A percentile compares a stretch with the other conserved stretches of the same genome.
These are phyloP conservation scores for Neostapfia colusana DNA, from an alignment of 176 grass and related monocot genomes.

Conservation along the genomic window DNA sequence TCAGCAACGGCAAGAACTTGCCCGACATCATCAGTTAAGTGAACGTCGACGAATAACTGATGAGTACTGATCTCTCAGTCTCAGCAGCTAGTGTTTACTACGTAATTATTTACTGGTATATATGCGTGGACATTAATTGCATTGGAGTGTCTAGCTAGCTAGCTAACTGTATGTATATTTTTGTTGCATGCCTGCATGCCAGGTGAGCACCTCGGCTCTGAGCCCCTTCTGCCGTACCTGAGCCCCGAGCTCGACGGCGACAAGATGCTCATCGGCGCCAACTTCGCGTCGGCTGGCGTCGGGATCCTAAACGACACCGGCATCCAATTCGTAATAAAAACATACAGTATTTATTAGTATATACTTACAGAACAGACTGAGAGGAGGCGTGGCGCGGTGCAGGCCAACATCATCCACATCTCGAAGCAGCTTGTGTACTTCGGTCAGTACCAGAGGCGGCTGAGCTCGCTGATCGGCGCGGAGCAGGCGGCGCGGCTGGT, in stretches of 20 bases:
- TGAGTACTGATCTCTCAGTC: too few species aligned
- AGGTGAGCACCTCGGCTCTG: conserved; percentile 78
- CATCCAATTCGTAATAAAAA: conserved; percentile 65
- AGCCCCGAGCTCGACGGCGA: conserved; percentile 72
- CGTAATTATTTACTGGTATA: too few species aligned
- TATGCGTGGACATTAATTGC: too few species aligned
- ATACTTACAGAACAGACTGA: too few species aligned
- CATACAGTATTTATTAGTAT: too few species aligned
- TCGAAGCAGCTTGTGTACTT: conserved; percentile 69
- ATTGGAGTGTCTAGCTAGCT: too few species aligned
- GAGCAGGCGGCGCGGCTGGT: conserved; percentile 38
- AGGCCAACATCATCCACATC: conserved; percentile 90
- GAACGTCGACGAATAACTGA: too few species aligned
- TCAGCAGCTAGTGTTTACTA: too few species aligned
- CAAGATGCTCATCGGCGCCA: conserved; percentile 82
- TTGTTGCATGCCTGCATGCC: conserved; percentile 13
- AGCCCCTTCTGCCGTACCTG: conserved; percentile 68
- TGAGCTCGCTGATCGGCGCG: conserved; percentile 46
- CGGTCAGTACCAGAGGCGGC: conserved; percentile 72
- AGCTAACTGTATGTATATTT: too few species aligned
- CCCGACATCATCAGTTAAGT: conserved; percentile 86
- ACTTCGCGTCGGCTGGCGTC: conserved; percentile 94
- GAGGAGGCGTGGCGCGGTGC: too few species aligned
- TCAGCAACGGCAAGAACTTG: conserved; percentile 86
- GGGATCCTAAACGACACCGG: conserved; percentile 96